phyloP scores from a whole-genome alignment of 2,329 filamentous ascomycete genomes.

The Paradendryphiella salina region DNA sequence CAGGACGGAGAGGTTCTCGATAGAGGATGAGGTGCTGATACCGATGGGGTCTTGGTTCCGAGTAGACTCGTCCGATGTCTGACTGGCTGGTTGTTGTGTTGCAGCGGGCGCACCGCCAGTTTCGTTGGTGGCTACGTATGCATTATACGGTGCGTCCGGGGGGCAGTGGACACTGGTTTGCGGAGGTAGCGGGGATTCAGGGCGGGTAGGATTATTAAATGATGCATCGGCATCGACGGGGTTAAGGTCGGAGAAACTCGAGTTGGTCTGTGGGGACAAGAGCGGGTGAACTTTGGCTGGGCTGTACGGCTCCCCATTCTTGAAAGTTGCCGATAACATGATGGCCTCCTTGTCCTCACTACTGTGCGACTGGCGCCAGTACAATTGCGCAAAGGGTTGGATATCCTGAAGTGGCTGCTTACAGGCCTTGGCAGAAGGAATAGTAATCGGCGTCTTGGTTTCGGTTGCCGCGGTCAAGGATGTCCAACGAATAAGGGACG shows the following conservation, averaged over 20 bases:
- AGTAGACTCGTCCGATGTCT: constrained; percentile 34
- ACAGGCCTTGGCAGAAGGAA: constrained; percentile 9
- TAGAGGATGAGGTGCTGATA: constrained; percentile 40
- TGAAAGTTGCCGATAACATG: constrained; percentile 30
- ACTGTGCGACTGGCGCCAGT: background rate
- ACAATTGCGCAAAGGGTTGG: constrained; percentile 1
- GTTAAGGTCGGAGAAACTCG: constrained; percentile 41
- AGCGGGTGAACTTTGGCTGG: constrained; percentile 42
- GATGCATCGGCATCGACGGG: constrained; percentile 32
- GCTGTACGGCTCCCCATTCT: constrained; percentile 40
- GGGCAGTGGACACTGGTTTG: constrained; percentile 31
- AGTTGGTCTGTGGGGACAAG: constrained; percentile 38
- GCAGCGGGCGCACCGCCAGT: constrained; percentile 35
- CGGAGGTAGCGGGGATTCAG: constrained; percentile 34
- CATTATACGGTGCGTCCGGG: constrained; percentile 33
- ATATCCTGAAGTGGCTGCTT: constrained; percentile 1
- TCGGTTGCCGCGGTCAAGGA: constrained; percentile 14
- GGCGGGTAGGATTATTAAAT: constrained; percentile 32
- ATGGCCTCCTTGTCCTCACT: constrained; percentile 5
- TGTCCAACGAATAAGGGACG: constrained; percentile 30
- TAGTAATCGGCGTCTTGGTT: constrained; percentile 7
- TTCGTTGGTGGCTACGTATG: constrained; percentile 34
- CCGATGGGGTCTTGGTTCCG: constrained; percentile 25
- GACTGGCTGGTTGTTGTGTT: constrained; percentile 20
- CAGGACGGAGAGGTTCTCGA: constrained; percentile 42